Conservation (phyloP, 768 basidiomycete genomes). For the Rhodotorula diobovata region DNA sequence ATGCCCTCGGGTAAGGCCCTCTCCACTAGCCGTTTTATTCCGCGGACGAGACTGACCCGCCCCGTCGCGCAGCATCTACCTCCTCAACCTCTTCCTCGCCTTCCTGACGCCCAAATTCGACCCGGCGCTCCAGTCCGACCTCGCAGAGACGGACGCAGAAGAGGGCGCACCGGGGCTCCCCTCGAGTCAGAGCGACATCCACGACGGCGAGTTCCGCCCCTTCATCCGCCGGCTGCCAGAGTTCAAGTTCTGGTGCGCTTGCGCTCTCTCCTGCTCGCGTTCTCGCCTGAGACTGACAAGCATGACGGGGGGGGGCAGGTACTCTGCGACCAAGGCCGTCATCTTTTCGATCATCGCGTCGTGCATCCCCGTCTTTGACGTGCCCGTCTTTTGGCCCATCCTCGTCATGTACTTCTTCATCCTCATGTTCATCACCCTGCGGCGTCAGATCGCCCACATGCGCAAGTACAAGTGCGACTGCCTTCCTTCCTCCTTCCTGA, state of each 20-base stretch:
- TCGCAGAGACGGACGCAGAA: slow-evolving; percentile 90
- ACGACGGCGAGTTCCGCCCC: slow-evolving; percentile 94
- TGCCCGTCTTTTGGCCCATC: slow-evolving; percentile 99
- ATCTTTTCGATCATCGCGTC: slow-evolving; percentile 76
- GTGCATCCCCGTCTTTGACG: slow-evolving; percentile 73
- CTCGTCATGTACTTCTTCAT: slow-evolving; percentile 95
- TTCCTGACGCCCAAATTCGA: slow-evolving; percentile 98
- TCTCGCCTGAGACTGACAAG: background rate
- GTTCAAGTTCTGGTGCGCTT: slow-evolving; percentile 82
- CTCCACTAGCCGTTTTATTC: background rate
- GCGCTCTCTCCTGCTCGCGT: background rate
- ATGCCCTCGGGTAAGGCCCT: slow-evolving; percentile 39
- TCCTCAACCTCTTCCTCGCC: slow-evolving; percentile 73
- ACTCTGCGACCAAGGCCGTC: slow-evolving; percentile 83
- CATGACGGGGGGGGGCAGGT: slow-evolving; percentile 54
- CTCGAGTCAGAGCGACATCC: slow-evolving; percentile 42
- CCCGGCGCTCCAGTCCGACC: slow-evolving; percentile 87
- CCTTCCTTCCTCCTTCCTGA: background rate
- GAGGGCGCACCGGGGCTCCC: slow-evolving; percentile 67
- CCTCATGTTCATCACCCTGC: slow-evolving; percentile 90
- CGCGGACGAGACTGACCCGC: background rate
- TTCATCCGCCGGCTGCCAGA: slow-evolving; percentile 93
- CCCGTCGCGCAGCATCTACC: slow-evolving; percentile 33
- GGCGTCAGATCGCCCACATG: slow-evolving; percentile 94
- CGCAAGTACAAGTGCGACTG: slow-evolving; percentile 95